Evolutionary conservation across 345 rosid species (phyloP), one percentile per base, ranked within the genome.

Genomic region (Syzygium aqueum): DNA sequence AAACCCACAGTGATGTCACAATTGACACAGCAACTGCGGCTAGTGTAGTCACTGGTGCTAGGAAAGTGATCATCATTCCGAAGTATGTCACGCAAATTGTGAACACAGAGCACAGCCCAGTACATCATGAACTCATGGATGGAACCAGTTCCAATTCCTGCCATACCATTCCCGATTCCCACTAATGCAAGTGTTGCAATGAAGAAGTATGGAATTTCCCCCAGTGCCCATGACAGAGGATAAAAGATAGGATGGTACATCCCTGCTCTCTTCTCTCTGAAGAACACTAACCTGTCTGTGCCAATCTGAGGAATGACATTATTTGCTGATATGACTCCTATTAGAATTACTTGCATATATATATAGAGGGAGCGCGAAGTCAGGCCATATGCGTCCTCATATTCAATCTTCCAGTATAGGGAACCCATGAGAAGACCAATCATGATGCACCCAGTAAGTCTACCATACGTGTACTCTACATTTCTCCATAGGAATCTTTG

Each of bases 1-100:
- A 89, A 25, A 88, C 89, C 91, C 93, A 90, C 19, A 87, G 28
- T 12, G 89, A 90, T 11, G 87, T 89, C 86, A 87, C 87, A 25
- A 85, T 89, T 17, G 91, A 88, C 87, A 87, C 92, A 28, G 86
- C 56, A 88, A 90, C 90, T 87, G 93, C 92, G 16, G 90, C 90
- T 57, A 92, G 85, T 46, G 88, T 87, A 53, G 90, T 89, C 61
- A 86, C 50, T 84, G 92, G 92, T 86, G 91, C 92, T 86, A 90
- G 90, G 91, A 88, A 87, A 85, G 92, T 90, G 86, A 90, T 87
- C 93, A 92, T 89, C 89, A 87, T 89, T 51, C 91, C 92, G 6
- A 89, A 92, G 59, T 90, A 89, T 77, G 91, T 90, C 52, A 80
- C 51, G 37, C 87, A 86, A 17, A 89, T 43, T 33, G 88, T 92